Percentiles rank a stretch among this genome's conserved stretches.
Conservation (phyloP, 305 asterid species). For the Fraxinus floribunda region DNA sequence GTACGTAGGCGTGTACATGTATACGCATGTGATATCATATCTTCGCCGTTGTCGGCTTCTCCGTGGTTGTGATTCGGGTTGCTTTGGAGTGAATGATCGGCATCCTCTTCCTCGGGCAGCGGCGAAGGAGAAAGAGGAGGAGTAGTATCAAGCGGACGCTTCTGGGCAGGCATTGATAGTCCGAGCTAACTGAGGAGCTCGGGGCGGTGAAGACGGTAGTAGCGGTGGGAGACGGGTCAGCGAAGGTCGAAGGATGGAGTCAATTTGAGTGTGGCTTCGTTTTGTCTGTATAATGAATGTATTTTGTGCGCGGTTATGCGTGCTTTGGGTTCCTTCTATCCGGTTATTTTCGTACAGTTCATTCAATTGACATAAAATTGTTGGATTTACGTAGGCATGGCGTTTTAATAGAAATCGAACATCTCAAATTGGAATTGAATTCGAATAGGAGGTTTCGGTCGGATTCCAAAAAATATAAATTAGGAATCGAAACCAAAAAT, state of each 20-base stretch:
- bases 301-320: not conserved
- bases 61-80: constrained; percentile 51
- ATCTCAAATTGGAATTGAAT: not conserved
- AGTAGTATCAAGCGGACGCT: constrained; percentile 49
- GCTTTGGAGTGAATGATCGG: constrained; percentile 48
- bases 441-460: not conserved
- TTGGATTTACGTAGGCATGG: too few species aligned
- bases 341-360: constrained; percentile 10
- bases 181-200: constrained; percentile 37
- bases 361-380: constrained; percentile 5
- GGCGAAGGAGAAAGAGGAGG: constrained; percentile 50
- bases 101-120: constrained; percentile 36
- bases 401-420: too few species aligned
- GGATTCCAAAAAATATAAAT: too few species aligned
- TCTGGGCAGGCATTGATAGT: constrained; percentile 72
- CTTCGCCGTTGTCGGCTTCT: constrained; percentile 37
- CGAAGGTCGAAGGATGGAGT: constrained; percentile 29
- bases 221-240: constrained; percentile 53
- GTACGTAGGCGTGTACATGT: constrained; percentile 20
- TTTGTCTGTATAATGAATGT: not conserved
- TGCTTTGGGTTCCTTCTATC: not conserved
- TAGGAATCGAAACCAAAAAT: not conserved
- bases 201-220: constrained; percentile 33
- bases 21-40: constrained; percentile 31
- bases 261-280: constrained; percentile 34